A percentile compares a stretch with the other conserved stretches of the same genome.
These are phyloP conservation scores for Neurospora sp. DNA, from an alignment of 2,329 filamentous ascomycete genomes.

Conservation along the genomic window DNA sequence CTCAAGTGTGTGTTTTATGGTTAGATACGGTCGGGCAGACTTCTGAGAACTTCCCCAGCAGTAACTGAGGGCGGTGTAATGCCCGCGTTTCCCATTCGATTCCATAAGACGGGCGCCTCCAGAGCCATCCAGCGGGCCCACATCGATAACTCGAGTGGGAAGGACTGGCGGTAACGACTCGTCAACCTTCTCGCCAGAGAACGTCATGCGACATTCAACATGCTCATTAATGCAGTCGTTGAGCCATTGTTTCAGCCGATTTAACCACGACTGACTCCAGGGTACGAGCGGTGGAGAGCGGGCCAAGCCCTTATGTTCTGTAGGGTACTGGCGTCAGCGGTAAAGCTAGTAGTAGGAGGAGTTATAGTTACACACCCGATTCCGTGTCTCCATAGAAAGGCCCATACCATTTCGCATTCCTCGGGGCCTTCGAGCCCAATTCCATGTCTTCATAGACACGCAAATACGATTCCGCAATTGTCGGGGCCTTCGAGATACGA, in stretches of 20 bases:
- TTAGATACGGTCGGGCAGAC: background rate
- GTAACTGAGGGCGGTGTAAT: constrained; percentile 5
- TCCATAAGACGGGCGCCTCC: accelerated
- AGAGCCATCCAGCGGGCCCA: background rate
- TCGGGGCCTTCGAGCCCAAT: no score
- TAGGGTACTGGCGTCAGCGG: background rate
- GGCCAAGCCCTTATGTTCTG: background rate
- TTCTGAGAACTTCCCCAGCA: constrained; percentile 5
- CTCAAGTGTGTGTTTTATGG: background rate
- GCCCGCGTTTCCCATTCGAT: accelerated
- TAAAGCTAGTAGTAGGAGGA: background rate
- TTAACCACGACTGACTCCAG: background rate
- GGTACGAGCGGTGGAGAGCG: background rate
- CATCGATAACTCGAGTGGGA: constrained; percentile 4
- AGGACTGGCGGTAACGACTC: background rate
- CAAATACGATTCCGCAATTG: no score
- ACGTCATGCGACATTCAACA: background rate
- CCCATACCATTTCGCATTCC: background rate
- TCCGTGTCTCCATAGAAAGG: background rate
- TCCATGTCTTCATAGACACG: no score
- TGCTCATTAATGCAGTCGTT: accelerated
- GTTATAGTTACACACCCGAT: background rate
- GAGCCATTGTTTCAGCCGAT: background rate
- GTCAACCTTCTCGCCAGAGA: background rate
- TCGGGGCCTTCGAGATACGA: no score